A percentile compares a stretch with the other conserved stretches of the same genome.
phyloP scores from a whole-genome alignment of 225 moss, liverwort and hornwort genomes.

The Physcomitrellopsis africana region DNA sequence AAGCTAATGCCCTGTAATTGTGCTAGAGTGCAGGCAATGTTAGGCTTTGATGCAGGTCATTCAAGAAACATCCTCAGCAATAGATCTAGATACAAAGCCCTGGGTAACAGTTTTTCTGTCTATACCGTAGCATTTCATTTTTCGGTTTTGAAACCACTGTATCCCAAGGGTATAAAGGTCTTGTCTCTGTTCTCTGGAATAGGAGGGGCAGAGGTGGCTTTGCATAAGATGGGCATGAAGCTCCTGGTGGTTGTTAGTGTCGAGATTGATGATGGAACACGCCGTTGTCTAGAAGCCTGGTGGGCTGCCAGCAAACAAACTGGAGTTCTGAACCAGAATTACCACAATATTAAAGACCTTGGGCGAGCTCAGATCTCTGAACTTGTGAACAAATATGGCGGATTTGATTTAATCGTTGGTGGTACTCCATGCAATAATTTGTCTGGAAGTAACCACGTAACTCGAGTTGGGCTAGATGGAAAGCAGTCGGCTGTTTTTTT shows the following conservation, averaged over 20 bases:
- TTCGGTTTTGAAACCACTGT: slow-evolving; percentile 72
- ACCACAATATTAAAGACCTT: slow-evolving; percentile 58
- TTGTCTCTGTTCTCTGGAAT: slow-evolving; percentile 88
- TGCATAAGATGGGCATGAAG: slow-evolving; percentile 71
- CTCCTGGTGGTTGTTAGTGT: slow-evolving; percentile 80
- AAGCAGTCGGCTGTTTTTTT: slow-evolving; percentile 70
- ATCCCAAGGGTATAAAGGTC: slow-evolving; percentile 65
- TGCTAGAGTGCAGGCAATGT: slow-evolving; percentile 48
- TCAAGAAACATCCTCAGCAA: slow-evolving; percentile 48
- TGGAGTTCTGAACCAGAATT: slow-evolving; percentile 53
- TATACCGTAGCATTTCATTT: slow-evolving; percentile 83
- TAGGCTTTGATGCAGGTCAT: slow-evolving; percentile 77
- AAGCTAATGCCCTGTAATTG: slow-evolving; percentile 13
- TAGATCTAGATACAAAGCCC: slow-evolving; percentile 55
- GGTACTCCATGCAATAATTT: slow-evolving; percentile 89
- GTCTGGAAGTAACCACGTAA: slow-evolving; percentile 70
- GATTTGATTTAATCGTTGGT: slow-evolving; percentile 87
- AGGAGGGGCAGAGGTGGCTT: slow-evolving; percentile 90
- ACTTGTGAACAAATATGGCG: slow-evolving; percentile 50
- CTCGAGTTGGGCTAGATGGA: slow-evolving; percentile 63
- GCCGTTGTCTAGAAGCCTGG: slow-evolving; percentile 71
- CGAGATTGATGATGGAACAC: slow-evolving; percentile 63
- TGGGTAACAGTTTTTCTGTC: slow-evolving; percentile 87
- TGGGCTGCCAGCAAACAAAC: slow-evolving; percentile 72
- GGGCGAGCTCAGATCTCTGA: slow-evolving; percentile 40